Percentiles rank a stretch among this genome's conserved stretches.
phyloP scores from a whole-genome alignment of 163 green algal genomes.

The Volvox carteri region DNA sequence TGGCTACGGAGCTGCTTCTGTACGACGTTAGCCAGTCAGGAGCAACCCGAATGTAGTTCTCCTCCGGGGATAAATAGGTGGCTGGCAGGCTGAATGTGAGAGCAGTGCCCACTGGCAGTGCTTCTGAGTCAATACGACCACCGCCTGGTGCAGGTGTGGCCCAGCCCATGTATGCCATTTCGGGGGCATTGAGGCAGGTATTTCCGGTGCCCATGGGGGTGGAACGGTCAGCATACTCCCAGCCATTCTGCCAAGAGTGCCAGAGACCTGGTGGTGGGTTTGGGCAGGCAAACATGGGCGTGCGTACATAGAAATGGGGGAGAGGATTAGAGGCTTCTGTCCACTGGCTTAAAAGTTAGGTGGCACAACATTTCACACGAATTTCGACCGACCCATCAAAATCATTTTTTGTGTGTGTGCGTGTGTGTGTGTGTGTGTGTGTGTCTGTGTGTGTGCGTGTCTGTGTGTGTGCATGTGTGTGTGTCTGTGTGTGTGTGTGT shows the following conservation, averaged over 20 bases:
- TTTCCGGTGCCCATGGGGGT: conserved; percentile 25
- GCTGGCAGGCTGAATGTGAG: conserved; percentile 12
- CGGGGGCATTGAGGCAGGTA: conserved; percentile 27
- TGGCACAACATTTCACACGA: too few relatives aligned
- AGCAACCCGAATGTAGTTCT: conserved; percentile 7
- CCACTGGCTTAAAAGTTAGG: too few relatives aligned
- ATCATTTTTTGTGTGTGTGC: neutral
- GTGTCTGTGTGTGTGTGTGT: neutral
- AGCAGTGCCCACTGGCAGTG: neutral
- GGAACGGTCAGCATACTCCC: conserved; percentile 29
- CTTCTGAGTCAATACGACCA: neutral
- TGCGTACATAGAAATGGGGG: too few relatives aligned
- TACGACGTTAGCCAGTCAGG: neutral
- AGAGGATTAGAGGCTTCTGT: too few relatives aligned
- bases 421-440: neutral
- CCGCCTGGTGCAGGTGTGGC: neutral
- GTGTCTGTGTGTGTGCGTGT: neutral
- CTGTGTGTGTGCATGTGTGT: neutral
- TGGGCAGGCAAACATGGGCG: too few relatives aligned
- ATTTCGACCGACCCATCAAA: too few relatives aligned
- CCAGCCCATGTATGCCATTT: neutral
- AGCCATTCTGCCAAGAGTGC: neutral
- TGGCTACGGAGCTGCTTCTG: neutral
- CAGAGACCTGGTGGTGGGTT: too few relatives aligned
- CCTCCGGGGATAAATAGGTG: conserved; percentile 6